Evolutionary conservation across 140 eudicot genomes (phyloP).

Genomic region (Oenanthe javanica): DNA sequence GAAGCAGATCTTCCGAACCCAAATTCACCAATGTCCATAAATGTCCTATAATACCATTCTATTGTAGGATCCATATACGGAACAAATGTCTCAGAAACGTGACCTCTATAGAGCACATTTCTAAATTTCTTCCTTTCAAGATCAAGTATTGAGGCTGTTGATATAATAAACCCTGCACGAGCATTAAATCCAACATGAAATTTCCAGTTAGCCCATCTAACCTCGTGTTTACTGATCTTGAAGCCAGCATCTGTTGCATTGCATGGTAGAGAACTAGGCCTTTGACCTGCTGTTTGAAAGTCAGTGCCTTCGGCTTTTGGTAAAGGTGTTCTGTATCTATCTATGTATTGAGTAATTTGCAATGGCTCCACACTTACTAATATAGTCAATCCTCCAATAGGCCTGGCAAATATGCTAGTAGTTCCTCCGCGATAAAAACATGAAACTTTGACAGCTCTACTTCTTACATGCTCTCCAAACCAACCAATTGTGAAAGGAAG

Average conservation of each 20-base stretch:
- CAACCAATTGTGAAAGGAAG: slow-evolving; percentile 78
- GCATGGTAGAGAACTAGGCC: slow-evolving; percentile 25
- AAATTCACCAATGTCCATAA: slow-evolving; percentile 72
- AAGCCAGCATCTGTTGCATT: slow-evolving; percentile 24
- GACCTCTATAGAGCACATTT: slow-evolving; percentile 67
- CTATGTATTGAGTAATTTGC: slow-evolving; percentile 26
- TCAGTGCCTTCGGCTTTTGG: slow-evolving; percentile 58
- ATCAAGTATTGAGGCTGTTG: slow-evolving; percentile 62
- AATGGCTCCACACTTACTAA: slow-evolving; percentile 47
- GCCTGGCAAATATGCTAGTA: slow-evolving; percentile 67
- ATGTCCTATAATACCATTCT: slow-evolving; percentile 79
- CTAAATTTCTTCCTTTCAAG: slow-evolving; percentile 27
- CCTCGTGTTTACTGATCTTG: slow-evolving; percentile 25
- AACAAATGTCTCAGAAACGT: slow-evolving; percentile 84
- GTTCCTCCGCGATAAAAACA: slow-evolving; percentile 75
- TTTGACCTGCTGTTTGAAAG: slow-evolving; percentile 28
- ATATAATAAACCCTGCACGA: slow-evolving; percentile 74
- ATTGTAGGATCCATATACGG: slow-evolving; percentile 85
- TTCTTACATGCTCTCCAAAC: slow-evolving; percentile 52
- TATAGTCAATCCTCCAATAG: slow-evolving; percentile 60
- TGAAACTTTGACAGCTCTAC: slow-evolving; percentile 47
- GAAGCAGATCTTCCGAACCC: slow-evolving; percentile 78
- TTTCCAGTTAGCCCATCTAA: slow-evolving; percentile 71
- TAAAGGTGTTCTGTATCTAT: slow-evolving; percentile 27
- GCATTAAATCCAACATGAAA: slow-evolving; percentile 72